A percentile compares a stretch with the other conserved stretches of the same genome.
Evolutionary conservation across 306 rosid genomes (phyloP).

Genomic region (Sechiopsis laciniata): DNA sequence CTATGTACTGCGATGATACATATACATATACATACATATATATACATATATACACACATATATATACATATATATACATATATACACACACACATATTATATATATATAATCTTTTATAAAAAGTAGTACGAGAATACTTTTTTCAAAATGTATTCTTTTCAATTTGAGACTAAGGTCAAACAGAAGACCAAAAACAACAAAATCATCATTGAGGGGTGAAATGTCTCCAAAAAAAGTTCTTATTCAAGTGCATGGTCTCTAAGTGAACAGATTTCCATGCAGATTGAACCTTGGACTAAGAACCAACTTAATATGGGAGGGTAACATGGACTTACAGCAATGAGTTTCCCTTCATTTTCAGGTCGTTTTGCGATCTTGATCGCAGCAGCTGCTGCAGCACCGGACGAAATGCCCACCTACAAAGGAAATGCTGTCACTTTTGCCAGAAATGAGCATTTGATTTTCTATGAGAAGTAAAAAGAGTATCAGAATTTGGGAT

Average conservation of each 20-base stretch:
- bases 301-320: background rate
- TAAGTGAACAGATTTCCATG: background rate
- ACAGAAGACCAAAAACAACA: background rate
- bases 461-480: background rate
- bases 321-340: constrained; percentile 42
- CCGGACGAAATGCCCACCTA: constrained; percentile 85
- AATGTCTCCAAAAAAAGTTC: background rate
- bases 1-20: background rate
- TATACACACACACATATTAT: no score
- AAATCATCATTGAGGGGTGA: background rate
- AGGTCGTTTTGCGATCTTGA: constrained; percentile 56
- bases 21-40: background rate
- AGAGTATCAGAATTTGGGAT: constrained; percentile 4
- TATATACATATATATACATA: background rate
- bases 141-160: background rate
- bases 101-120: background rate
- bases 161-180: background rate
- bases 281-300: background rate
- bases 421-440: constrained; percentile 12
- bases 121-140: background rate
- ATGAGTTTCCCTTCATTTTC: constrained; percentile 76
- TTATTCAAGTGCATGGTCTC: background rate
- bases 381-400: constrained; percentile 69
- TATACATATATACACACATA: background rate
- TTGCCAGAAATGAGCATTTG: constrained; percentile 4